Percentiles rank a stretch among this genome's conserved stretches.
phyloP scores from a whole-genome alignment of 805 yeast species.

The Debaryomyces maramus region DNA sequence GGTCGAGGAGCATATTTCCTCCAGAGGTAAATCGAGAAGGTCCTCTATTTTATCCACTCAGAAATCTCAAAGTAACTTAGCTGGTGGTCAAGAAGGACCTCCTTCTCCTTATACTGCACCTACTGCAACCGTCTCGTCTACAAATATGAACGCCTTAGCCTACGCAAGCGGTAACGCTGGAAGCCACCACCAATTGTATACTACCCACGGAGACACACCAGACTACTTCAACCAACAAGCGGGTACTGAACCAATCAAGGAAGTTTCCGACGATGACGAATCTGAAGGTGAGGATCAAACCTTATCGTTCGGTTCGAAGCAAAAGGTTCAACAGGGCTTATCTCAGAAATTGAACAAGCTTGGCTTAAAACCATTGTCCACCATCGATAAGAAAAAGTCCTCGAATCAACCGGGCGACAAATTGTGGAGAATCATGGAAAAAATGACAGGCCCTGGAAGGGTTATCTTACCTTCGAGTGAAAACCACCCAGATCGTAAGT shows the following conservation, averaged over 20 bases:
- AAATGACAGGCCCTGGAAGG: constrained; percentile 79
- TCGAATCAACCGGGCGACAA: constrained; percentile 49
- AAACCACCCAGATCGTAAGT: constrained; percentile 61
- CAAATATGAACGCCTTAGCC: constrained; percentile 55
- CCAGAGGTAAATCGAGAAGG: constrained; percentile 37
- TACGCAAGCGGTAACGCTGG: constrained; percentile 33
- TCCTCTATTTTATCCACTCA: constrained; percentile 29
- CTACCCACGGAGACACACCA: constrained; percentile 35
- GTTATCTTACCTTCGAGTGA: constrained; percentile 67
- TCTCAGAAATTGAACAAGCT: constrained; percentile 42
- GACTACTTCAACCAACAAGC: constrained; percentile 42
- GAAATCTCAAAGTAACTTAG: constrained; percentile 33
- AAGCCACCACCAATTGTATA: constrained; percentile 36
- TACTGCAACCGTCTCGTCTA: constrained; percentile 68
- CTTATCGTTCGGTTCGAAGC: constrained; percentile 62
- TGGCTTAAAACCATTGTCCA: constrained; percentile 42
- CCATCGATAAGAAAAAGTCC: constrained; percentile 22
- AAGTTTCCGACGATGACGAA: constrained; percentile 22
- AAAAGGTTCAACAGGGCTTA: constrained; percentile 53
- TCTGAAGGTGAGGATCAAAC: constrained; percentile 49
- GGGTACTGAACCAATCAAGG: constrained; percentile 4
- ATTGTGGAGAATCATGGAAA: constrained; percentile 85
- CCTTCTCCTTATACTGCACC: constrained; percentile 79
- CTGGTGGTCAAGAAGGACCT: constrained; percentile 31
- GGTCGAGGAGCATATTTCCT: constrained; percentile 36